phyloP scores from a whole-genome alignment of 495 filamentous ascomycete species.

The Poronia punctata region DNA sequence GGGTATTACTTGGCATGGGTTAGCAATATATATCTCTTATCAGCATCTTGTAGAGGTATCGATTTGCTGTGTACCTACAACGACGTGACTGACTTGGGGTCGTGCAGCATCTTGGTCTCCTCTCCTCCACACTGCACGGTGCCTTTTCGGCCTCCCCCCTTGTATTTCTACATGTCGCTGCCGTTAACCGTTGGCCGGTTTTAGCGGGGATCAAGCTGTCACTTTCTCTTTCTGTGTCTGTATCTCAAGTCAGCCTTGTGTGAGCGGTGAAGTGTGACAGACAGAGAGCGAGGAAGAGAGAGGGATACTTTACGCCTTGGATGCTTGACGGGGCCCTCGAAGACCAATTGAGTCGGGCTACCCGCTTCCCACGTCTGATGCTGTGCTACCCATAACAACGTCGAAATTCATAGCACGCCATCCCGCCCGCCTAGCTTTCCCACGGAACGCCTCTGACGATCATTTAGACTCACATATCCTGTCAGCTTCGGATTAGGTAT shows the following conservation, averaged over 20 bases:
- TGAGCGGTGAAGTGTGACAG: conserved; percentile 2
- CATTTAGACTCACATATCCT: neutral
- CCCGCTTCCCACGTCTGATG: too few species aligned
- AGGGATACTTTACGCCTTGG: too few species aligned
- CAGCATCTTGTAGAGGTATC: too few species aligned
- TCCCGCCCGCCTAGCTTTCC: neutral
- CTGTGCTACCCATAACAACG: neutral
- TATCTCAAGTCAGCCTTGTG: conserved; percentile 3
- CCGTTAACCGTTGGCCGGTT: too few species aligned
- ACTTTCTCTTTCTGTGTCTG: too few species aligned
- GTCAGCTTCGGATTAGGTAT: conserved; percentile 5
- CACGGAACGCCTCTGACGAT: neutral
- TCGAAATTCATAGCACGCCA: neutral
- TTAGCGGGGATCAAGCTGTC: too few species aligned
- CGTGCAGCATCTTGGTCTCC: neutral
- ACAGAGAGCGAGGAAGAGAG: too few species aligned
- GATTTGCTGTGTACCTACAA: too few species aligned
- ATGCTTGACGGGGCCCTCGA: too few species aligned
- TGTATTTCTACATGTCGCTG: conserved; percentile 1
- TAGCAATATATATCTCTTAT: conserved; percentile 11
- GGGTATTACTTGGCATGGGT: conserved; percentile 9
- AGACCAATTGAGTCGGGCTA: too few species aligned
- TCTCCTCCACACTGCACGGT: conserved; percentile 5
- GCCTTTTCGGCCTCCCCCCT: conserved; percentile 3
- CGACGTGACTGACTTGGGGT: conserved; percentile 1